A percentile compares a stretch with the other conserved stretches of the same genome.
phyloP scores from a whole-genome alignment of 2,329 filamentous ascomycete species.

The Cytospora chrysosperma region DNA sequence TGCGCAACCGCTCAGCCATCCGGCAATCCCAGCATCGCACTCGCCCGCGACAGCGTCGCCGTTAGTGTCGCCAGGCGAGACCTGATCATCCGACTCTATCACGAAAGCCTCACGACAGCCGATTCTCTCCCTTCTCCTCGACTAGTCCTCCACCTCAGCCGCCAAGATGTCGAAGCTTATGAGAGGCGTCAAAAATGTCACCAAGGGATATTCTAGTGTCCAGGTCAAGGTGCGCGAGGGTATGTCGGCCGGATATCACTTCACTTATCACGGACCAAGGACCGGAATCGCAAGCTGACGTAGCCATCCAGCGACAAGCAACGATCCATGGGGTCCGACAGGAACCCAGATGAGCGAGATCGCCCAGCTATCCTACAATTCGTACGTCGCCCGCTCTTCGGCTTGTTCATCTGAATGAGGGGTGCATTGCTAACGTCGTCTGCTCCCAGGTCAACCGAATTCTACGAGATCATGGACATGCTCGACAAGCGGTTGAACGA shows the following conservation, averaged over 20 bases:
- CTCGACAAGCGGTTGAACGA: slow-evolving; percentile 97
- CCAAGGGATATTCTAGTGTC: slow-evolving; percentile 94
- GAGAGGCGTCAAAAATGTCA: slow-evolving; percentile 97
- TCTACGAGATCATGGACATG: slow-evolving; percentile 99
- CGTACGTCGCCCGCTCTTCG: slow-evolving; percentile 56
- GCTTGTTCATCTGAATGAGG: neutral
- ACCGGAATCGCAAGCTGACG: slow-evolving; percentile 30
- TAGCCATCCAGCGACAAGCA: slow-evolving; percentile 78
- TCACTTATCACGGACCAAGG: slow-evolving; percentile 5
- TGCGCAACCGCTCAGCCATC: slow-evolving; percentile 16
- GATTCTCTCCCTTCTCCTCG: neutral
- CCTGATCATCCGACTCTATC: neutral
- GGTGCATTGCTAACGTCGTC: slow-evolving; percentile 9
- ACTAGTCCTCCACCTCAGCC: slow-evolving; percentile 23
- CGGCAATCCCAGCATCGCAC: slow-evolving; percentile 4
- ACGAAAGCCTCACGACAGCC: neutral
- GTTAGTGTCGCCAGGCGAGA: neutral
- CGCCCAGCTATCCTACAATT: slow-evolving; percentile 95
- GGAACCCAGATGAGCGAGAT: slow-evolving; percentile 99
- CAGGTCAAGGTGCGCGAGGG: slow-evolving; percentile 99
- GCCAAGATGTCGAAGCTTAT: slow-evolving; percentile 91
- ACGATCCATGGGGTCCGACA: slow-evolving; percentile 97
- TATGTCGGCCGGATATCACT: slow-evolving; percentile 44
- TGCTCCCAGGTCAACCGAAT: slow-evolving; percentile 76
- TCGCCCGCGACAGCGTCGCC: slow-evolving; percentile 14